These are phyloP conservation scores for Rhynchospora tenuis DNA, from an alignment of 176 grass and related monocot genomes.

Conservation along the genomic window DNA sequence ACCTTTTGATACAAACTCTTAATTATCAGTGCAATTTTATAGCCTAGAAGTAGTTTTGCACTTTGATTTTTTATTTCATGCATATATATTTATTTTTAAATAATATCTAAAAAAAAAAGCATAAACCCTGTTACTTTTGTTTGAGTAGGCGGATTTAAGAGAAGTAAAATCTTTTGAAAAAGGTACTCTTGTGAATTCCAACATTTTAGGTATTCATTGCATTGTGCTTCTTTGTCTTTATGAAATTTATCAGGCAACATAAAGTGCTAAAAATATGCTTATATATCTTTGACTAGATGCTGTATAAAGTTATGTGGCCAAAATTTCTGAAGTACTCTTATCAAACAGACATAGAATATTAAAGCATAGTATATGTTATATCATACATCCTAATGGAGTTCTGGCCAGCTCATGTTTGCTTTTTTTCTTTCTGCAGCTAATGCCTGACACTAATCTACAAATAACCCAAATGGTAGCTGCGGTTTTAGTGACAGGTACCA, in stretches of 20 bases:
- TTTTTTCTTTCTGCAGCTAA: conserved; percentile 12
- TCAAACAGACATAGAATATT: neutral
- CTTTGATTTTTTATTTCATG: neutral
- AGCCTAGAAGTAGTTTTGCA: neutral
- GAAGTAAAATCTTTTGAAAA: neutral
- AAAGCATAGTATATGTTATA: neutral
- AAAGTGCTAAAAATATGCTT: neutral
- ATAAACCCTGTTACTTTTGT: neutral
- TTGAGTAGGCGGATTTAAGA: neutral
- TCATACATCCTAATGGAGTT: neutral
- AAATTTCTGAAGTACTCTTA: neutral
- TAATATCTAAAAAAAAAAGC: neutral
- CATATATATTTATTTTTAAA: neutral
- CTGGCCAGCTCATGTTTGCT: neutral
- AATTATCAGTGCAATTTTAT: neutral
- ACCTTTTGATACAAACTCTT: neutral
- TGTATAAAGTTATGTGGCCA: neutral
- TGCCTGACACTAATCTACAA: conserved; percentile 34
- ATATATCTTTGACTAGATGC: neutral
- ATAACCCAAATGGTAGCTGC: conserved; percentile 48
- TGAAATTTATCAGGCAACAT: neutral
- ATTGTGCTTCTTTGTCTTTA: neutral
- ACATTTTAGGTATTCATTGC: neutral
- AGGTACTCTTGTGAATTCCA: neutral
- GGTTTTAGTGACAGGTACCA: conserved; percentile 54